Conservation (phyloP, 345 rosid species). For the Bretschneidera sinensis region DNA sequence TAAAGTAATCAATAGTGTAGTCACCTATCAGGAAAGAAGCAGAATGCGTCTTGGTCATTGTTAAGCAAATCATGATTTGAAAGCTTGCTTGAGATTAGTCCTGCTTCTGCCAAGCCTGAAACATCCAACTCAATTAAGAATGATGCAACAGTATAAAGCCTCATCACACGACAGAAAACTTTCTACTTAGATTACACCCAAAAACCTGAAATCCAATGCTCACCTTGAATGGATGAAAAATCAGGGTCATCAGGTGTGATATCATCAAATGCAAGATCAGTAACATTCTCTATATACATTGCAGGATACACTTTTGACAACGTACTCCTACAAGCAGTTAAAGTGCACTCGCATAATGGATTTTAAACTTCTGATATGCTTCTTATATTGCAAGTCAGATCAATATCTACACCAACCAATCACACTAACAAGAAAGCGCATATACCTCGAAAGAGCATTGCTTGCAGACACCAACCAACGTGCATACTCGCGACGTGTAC, state of each 20-base stretch:
- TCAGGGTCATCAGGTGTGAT: conserved; percentile 82
- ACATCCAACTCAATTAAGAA: conserved; percentile 24
- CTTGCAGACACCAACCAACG: conserved; percentile 92
- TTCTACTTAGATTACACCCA: background rate
- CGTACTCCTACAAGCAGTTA: conserved; percentile 48
- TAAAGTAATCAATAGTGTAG: background rate
- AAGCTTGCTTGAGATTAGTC: conserved; percentile 89
- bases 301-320: conserved; percentile 90
- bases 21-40: conserved; percentile 81
- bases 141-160: conserved; percentile 3
- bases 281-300: conserved; percentile 85
- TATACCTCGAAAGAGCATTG: conserved; percentile 74
- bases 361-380: background rate
- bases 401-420: conserved; percentile 15
- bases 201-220: conserved; percentile 12
- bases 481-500: conserved; percentile 91
- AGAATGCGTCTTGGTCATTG: conserved; percentile 37
- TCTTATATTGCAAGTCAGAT: conserved; percentile 7
- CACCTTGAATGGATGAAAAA: conserved; percentile 93
- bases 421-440: conserved; percentile 9
- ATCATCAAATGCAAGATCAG: conserved; percentile 93
- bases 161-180: background rate
- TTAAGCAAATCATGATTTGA: conserved; percentile 55
- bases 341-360: conserved; percentile 9
- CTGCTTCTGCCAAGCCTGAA: conserved; percentile 98